Evolutionary conservation across 495 filamentous ascomycete genomes (phyloP).

Genomic region (Polyplosphaeria fusca): DNA sequence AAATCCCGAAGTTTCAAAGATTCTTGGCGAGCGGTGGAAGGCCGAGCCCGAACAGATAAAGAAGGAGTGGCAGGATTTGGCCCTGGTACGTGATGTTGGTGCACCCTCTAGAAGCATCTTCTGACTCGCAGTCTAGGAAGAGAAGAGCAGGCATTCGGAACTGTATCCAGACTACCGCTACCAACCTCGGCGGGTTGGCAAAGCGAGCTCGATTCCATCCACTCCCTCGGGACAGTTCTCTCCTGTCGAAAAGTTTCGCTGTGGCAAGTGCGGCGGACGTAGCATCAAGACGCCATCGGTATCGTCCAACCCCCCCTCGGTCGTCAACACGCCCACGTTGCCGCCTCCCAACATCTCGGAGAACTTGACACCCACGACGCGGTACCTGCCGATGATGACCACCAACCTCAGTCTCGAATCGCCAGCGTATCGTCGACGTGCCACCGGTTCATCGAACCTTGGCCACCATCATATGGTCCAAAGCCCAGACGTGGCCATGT

Average conservation of each 20-base stretch:
- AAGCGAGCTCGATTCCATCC: conserved; percentile 19
- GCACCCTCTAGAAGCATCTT: conserved; percentile 6
- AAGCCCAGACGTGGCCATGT: conserved; percentile 33
- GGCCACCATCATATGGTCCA: conserved; percentile 18
- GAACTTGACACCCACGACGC: conserved; percentile 35
- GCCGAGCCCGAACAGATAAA: conserved; percentile 71
- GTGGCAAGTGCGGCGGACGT: conserved; percentile 61
- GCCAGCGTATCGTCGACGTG: conserved; percentile 22
- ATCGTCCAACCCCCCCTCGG: conserved; percentile 33
- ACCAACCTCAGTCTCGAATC: conserved; percentile 40
- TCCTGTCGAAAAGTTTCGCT: conserved; percentile 46
- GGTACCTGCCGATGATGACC: conserved; percentile 45
- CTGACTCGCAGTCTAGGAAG: conserved; percentile 57
- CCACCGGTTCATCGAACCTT: conserved; percentile 20
- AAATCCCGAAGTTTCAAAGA: conserved; percentile 97
- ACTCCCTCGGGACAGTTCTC: conserved; percentile 20
- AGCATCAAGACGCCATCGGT: conserved; percentile 56
- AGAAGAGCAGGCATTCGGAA: conserved; percentile 83
- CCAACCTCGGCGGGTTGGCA: conserved; percentile 75
- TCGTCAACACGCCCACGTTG: conserved; percentile 47
- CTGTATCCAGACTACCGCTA: conserved; percentile 94
- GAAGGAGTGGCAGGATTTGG: conserved; percentile 81
- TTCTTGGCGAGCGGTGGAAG: conserved; percentile 92
- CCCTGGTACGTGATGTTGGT: conserved; percentile 57
- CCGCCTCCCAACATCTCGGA: conserved; percentile 35